phyloP scores from a whole-genome alignment of 2,329 filamentous ascomycete species.

The Akanthomyces muscarius region DNA sequence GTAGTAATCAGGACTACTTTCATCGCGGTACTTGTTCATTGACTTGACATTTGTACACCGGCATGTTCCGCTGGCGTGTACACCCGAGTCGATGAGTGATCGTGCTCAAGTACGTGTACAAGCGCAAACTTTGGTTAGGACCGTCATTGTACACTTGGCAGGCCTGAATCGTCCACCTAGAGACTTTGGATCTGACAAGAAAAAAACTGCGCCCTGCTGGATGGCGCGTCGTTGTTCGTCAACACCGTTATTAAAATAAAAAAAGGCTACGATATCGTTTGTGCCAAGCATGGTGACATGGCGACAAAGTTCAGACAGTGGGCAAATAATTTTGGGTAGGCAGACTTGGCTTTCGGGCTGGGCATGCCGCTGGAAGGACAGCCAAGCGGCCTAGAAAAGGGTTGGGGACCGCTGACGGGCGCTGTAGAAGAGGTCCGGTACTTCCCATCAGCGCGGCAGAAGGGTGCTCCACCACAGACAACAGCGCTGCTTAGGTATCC shows the following conservation, averaged over 20 bases:
- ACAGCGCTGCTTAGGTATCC: no score
- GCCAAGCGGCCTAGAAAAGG: no score
- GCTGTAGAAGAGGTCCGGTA: not conserved
- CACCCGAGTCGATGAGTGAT: not conserved
- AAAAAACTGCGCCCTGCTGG: not conserved
- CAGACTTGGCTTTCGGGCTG: no score
- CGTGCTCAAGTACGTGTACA: not conserved
- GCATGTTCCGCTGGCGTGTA: not conserved
- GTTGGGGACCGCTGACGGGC: no score
- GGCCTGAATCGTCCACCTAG: not conserved
- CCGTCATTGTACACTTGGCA: not conserved
- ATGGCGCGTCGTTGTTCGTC: not conserved
- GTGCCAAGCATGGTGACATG: no score
- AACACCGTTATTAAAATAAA: not conserved
- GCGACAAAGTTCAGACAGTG: no score
- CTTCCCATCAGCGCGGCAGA: not conserved
- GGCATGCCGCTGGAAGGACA: no score
- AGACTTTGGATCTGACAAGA: not conserved
- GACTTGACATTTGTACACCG: not conserved
- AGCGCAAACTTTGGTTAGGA: not conserved
- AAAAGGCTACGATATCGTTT: no score
- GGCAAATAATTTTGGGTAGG: no score
- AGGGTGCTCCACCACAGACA: no score
- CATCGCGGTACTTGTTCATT: not conserved
- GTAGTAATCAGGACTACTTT: not conserved